Base-by-base conservation (phyloP, 2,329 filamentous ascomycete genomes). In the Diplodia scrobiculata region DNA sequence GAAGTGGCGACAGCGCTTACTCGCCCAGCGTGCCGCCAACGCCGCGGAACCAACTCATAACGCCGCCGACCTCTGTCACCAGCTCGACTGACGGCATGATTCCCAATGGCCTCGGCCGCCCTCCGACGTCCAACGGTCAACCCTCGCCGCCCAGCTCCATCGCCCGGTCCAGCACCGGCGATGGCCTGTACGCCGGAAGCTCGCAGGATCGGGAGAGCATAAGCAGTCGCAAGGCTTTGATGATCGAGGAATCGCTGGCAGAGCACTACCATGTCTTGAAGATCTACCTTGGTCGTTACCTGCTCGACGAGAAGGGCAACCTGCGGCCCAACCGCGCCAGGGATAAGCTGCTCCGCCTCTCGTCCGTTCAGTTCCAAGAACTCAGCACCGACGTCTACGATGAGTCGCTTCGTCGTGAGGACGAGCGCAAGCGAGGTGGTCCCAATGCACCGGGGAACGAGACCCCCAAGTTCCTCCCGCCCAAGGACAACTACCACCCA, bases 361-460 rank as follows among this genome's bases (percentile, higher is more conserved):
- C 93, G 0, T 84, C 90, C 1, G 91, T 96, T 32, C 95, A 99
- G 78, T 98, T 99, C 78, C 92, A 96, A 78, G 95, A 99, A 80
- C 85, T 99, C 69, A 97, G 93, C 79, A 98, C 94, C 67, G 95
- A 99, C 79, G 94, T 99, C 48, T 98, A 91, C 79, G 95, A 99
- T 78, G 95, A 99, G 80, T 83, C 98, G 70, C 84, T 96, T 71
- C 89, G 95, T 67, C 87, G 95, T 69, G 93, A 98, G 78, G 86
- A 90, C 70, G 83, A 83, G 62, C 78, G 80, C 45, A 74, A 76
- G 67, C 74, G 77, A 60, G 77, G 79, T 34, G 79, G 80, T n/a
- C 75, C 75, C 25, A 73, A 84, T 62, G 84, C 84, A 54, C 80
- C 80, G 34, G 77, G 78, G 54, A 80, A 77, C 71, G 72, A 75